Conservation (phyloP, 371 early-diverging fungal genomes). For the Mucor plumbeus region DNA sequence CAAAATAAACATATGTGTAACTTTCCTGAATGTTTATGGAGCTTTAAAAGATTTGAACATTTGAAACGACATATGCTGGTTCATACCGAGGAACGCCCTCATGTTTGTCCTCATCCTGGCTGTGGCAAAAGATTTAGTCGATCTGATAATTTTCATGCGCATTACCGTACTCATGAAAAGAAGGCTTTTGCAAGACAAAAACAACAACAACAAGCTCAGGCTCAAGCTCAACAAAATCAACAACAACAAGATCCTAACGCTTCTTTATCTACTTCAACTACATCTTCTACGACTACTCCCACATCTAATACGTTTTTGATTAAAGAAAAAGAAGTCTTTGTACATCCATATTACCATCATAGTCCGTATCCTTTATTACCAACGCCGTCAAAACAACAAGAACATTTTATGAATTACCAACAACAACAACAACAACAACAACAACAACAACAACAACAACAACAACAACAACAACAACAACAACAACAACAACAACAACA, state of each 20-base stretch:
- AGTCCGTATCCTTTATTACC: slow-evolving; percentile 25
- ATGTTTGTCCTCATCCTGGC: slow-evolving; percentile 66
- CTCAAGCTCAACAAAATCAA: slow-evolving; percentile 13
- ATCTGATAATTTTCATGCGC: slow-evolving; percentile 76
- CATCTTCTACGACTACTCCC: slow-evolving; percentile 9
- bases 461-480: slow-evolving; percentile 9
- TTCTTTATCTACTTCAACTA: slow-evolving; percentile 2
- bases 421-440: slow-evolving; percentile 12
- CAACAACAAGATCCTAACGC: slow-evolving; percentile 14
- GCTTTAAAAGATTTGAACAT: slow-evolving; percentile 85
- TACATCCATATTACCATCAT: slow-evolving; percentile 20
- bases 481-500: slow-evolving; percentile 15
- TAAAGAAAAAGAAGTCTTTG: slow-evolving; percentile 17
- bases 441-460: slow-evolving; percentile 12
- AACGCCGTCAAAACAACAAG: slow-evolving; percentile 21
- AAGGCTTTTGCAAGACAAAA: slow-evolving; percentile 43
- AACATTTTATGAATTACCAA: slow-evolving; percentile 17
- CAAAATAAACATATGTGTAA: slow-evolving; percentile 61
- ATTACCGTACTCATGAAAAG: slow-evolving; percentile 60
- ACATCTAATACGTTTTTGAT: slow-evolving; percentile 12
- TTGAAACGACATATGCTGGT: slow-evolving; percentile 82
- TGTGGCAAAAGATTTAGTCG: slow-evolving; percentile 81
- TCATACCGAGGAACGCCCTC: slow-evolving; percentile 72
- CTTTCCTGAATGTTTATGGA: slow-evolving; percentile 62
- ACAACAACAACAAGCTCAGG: slow-evolving; percentile 18